phyloP scores from a whole-genome alignment of 495 filamentous ascomycete species.

The Lasiosphaeria hispida region DNA sequence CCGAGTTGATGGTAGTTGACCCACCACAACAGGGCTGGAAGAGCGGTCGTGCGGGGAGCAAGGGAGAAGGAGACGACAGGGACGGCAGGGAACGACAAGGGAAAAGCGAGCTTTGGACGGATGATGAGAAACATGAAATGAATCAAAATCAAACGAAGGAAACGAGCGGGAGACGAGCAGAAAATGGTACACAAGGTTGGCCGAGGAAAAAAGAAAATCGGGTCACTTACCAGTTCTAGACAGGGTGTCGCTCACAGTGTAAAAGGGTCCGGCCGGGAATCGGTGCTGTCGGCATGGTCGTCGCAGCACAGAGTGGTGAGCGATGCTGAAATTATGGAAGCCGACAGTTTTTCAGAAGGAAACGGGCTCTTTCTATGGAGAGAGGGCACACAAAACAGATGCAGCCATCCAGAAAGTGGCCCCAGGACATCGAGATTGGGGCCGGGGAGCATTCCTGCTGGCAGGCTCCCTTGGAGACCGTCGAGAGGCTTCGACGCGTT shows the following conservation, averaged over 20 bases:
- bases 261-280: too few species aligned
- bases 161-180: too few species aligned
- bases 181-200: too few species aligned
- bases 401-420: constrained; percentile 2
- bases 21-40: too few species aligned
- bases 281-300: too few species aligned
- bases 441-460: constrained; percentile 11
- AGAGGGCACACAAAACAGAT: constrained; percentile 3
- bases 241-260: too few species aligned
- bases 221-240: too few species aligned
- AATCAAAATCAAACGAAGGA: neutral
- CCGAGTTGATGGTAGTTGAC: too few species aligned
- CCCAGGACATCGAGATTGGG: constrained; percentile 22
- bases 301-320: neutral
- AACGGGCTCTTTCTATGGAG: constrained; percentile 9
- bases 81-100: too few species aligned
- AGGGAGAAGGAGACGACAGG: too few species aligned
- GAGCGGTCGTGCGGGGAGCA: too few species aligned
- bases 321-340: neutral
- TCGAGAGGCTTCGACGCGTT: constrained; percentile 7
- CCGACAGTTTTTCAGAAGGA: neutral
- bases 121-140: neutral
- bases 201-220: too few species aligned
- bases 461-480: neutral
- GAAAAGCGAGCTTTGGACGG: neutral